Percentiles rank a stretch among this genome's conserved stretches.
Conservation (phyloP, 176 grass and related monocot genomes). For the Lolium multiflorum region DNA sequence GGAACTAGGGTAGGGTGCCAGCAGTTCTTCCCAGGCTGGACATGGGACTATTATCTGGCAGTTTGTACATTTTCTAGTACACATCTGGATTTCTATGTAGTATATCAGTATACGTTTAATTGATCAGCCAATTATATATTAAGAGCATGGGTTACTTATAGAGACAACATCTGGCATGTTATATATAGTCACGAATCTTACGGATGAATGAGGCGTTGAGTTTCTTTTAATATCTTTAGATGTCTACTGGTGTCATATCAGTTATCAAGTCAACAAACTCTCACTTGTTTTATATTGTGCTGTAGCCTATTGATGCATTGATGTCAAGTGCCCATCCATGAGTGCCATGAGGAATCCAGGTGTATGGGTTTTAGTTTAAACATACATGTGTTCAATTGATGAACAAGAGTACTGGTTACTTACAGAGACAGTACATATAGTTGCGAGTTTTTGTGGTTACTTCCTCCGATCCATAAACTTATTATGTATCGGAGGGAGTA, state of each 20-base stretch:
- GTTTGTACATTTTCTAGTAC: slow-evolving; percentile 54
- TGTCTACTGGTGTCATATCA: not conserved
- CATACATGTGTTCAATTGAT: not conserved
- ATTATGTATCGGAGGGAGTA: too few species aligned
- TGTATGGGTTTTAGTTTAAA: not conserved
- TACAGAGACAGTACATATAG: slow-evolving; percentile 3
- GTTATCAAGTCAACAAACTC: not conserved
- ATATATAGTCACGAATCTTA: not conserved
- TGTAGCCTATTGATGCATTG: not conserved
- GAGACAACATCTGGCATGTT: not conserved
- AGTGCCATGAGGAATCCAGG: not conserved
- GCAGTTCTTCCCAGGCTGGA: slow-evolving; percentile 21
- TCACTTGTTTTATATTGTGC: not conserved
- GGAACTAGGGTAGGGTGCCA: slow-evolving; percentile 52
- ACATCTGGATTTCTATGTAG: slow-evolving; percentile 39
- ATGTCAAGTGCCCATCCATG: not conserved
- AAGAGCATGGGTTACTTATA: slow-evolving; percentile 1
- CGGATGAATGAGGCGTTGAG: slow-evolving; percentile 11
- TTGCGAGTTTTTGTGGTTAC: slow-evolving; percentile 12
- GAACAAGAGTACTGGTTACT: slow-evolving; percentile 8
- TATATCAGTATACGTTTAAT: slow-evolving; percentile 21
- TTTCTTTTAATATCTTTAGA: not conserved
- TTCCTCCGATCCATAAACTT: too few species aligned
- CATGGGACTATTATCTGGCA: slow-evolving; percentile 34
- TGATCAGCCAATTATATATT: not conserved